These are phyloP conservation scores for Geranium brycei DNA, from an alignment of 345 rosid species.

Conservation along the genomic window DNA sequence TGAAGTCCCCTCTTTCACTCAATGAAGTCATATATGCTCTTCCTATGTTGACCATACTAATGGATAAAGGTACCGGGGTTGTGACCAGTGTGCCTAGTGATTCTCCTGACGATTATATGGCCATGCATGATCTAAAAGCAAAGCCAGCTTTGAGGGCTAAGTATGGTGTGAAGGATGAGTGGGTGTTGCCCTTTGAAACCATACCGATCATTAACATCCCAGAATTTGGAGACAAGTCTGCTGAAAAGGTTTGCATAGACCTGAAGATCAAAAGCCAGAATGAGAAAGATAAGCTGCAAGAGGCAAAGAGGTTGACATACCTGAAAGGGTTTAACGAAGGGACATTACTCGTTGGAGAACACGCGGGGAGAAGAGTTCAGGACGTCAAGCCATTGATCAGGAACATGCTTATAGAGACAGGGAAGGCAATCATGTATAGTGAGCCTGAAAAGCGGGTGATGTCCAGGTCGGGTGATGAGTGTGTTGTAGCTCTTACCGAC, in stretches of 20 bases:
- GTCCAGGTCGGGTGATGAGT: slow-evolving; percentile 96
- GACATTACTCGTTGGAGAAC: slow-evolving; percentile 65
- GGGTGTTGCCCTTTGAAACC: slow-evolving; percentile 68
- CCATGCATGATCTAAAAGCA: slow-evolving; percentile 59
- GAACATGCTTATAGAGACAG: slow-evolving; percentile 53
- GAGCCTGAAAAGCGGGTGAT: slow-evolving; percentile 92
- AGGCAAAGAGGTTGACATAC: slow-evolving; percentile 81
- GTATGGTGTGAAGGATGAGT: slow-evolving; percentile 70
- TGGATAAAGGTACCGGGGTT: slow-evolving; percentile 90
- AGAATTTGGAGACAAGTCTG: slow-evolving; percentile 76
- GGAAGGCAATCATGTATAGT: slow-evolving; percentile 65
- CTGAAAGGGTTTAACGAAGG: slow-evolving; percentile 86
- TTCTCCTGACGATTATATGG: slow-evolving; percentile 91
- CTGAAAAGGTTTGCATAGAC: slow-evolving; percentile 70
- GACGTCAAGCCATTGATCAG: slow-evolving; percentile 69
- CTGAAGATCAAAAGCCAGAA: slow-evolving; percentile 53
- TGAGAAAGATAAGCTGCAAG: slow-evolving; percentile 80
- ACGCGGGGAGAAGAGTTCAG: slow-evolving; percentile 60
- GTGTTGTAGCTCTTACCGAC: slow-evolving; percentile 96
- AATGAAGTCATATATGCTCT: slow-evolving; percentile 71
- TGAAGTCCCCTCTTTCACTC: slow-evolving; percentile 60
- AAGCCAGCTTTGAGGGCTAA: slow-evolving; percentile 71
- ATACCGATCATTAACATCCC: slow-evolving; percentile 73
- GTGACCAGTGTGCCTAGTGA: slow-evolving; percentile 97
- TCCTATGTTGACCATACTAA: slow-evolving; percentile 86